Evolutionary conservation across 352 stramenopile species (phyloP), one percentile per base, ranked within the genome.

Genomic region (Globisporangium uncinulatum): DNA sequence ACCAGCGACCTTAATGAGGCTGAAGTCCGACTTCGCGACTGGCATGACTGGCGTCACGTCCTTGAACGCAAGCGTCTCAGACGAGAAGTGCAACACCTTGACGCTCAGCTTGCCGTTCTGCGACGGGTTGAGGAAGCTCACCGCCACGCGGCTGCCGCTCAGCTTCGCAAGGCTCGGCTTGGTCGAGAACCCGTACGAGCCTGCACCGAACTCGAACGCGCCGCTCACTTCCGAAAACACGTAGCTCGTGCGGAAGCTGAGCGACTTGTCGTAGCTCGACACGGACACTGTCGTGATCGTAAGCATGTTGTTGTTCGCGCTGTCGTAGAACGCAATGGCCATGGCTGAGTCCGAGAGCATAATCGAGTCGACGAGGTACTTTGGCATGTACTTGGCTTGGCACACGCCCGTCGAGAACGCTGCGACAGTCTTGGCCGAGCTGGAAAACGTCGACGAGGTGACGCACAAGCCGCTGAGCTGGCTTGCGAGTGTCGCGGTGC

Each of bases 81-180:
- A 24, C 32, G 78, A 82, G 57, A 76, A 79, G 50, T 74, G 50
- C 15, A 87, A 54, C 1, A 89, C 56, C 49, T 73, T 73, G 47
- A 83, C 59, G 32, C 72, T 82, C 9, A 72, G 66, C 29, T 67
- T 73, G 29, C 78, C 79, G 9, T 61, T 50, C 46, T 73, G 53
- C 2, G 62, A 67, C 39, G 78, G 73, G 63, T 91, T 91, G 32
- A 85, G 46, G 59, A 91, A 88, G 45, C 69, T 76, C 39, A 91
- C 68, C 7, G 73, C 81, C 3, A 91, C 53, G 19, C 81, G 81
- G 56, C 77, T 78, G 29, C 69, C 63, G 21, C 68, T 65, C 43
- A 86, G 49, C 39, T 82, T 62, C 15, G 59, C 63, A 17, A 86
- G 54, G 1, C 53, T 75, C 14, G 70, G 67, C 51, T 76, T 70